Percentiles rank a stretch among this genome's conserved stretches.
Conservation (phyloP, 2,329 filamentous ascomycete species). For the Botrytis squamosa region DNA sequence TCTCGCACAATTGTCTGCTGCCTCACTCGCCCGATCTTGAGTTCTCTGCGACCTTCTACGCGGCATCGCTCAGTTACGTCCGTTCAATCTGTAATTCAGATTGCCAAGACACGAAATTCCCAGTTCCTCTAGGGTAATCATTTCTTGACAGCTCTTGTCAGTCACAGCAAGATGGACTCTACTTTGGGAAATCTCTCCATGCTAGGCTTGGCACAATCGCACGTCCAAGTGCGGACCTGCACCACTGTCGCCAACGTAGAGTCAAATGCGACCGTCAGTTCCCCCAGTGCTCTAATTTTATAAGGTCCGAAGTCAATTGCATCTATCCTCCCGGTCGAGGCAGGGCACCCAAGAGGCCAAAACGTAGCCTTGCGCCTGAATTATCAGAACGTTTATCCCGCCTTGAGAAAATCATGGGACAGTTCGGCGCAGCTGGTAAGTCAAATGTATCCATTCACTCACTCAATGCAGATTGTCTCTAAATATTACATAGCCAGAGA, state of each 20-base stretch:
- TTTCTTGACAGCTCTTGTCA: slow-evolving; percentile 11
- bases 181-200: slow-evolving; percentile 3
- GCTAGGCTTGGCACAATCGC: slow-evolving; percentile 4
- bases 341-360: slow-evolving; percentile 7
- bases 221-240: slow-evolving; percentile 4
- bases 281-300: slow-evolving; percentile 6
- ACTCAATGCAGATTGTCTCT: slow-evolving; percentile 1
- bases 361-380: slow-evolving; percentile 1
- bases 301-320: slow-evolving; percentile 10
- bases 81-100: slow-evolving; percentile 9
- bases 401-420: slow-evolving; percentile 7
- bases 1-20: slow-evolving; percentile 9
- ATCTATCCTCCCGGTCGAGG: slow-evolving; percentile 6
- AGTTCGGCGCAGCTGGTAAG: slow-evolving; percentile 2
- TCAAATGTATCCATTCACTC: slow-evolving; percentile 11
- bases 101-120: slow-evolving; percentile 6
- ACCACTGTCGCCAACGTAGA: slow-evolving; percentile 7
- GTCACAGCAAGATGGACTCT: slow-evolving; percentile 7
- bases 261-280: slow-evolving; percentile 7
- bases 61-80: slow-evolving; percentile 6
- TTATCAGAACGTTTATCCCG: slow-evolving; percentile 11
- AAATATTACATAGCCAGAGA: background rate
- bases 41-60: slow-evolving; percentile 8
- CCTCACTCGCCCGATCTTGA: slow-evolving; percentile 9
- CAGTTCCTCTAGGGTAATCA: slow-evolving; percentile 5